Conservation (phyloP, 2,329 filamentous ascomycete species). For the Penicillium sp. region DNA sequence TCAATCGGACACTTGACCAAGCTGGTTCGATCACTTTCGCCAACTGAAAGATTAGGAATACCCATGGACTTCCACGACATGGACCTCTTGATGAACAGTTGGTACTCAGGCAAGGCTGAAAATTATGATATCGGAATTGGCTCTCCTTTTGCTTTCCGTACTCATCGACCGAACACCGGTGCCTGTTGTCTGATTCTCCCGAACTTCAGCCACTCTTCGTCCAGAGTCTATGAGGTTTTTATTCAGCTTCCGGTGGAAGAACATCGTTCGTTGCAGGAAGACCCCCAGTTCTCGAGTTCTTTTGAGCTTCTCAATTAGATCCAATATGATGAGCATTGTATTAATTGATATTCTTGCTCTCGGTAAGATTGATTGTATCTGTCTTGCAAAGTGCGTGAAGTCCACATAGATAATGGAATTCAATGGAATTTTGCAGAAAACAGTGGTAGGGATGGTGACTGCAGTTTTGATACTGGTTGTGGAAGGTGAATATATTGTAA, state of each 20-base stretch:
- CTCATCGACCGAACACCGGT: conserved; percentile 5
- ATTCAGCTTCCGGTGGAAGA: conserved; percentile 18
- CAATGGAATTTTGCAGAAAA: too few relatives aligned
- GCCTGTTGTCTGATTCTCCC: conserved; percentile 20
- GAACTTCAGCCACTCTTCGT: conserved; percentile 11
- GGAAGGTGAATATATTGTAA: too few relatives aligned
- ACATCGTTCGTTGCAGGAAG: conserved; percentile 14
- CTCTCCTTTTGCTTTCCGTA: conserved; percentile 14
- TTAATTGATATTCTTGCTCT: not conserved
- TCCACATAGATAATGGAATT: too few relatives aligned
- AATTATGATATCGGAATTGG: conserved; percentile 24
- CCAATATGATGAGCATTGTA: not conserved
- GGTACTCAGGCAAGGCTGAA: conserved; percentile 21
- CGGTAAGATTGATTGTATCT: too few relatives aligned
- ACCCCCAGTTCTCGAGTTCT: conserved; percentile 20
- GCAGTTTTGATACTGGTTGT: too few relatives aligned
- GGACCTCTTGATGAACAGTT: conserved; percentile 27
- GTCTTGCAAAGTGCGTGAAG: too few relatives aligned
- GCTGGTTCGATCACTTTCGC: conserved; percentile 16
- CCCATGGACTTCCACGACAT: conserved; percentile 20
- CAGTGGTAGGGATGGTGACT: too few relatives aligned
- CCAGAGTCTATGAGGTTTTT: conserved; percentile 19
- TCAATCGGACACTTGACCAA: conserved; percentile 8
- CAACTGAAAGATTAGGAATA: conserved; percentile 13
- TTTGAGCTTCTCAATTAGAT: conserved; percentile 12